A percentile compares a stretch with the other conserved stretches of the same genome.
Conservation (phyloP, 768 basidiomycete species). For the Agrocybe chaxingu region DNA sequence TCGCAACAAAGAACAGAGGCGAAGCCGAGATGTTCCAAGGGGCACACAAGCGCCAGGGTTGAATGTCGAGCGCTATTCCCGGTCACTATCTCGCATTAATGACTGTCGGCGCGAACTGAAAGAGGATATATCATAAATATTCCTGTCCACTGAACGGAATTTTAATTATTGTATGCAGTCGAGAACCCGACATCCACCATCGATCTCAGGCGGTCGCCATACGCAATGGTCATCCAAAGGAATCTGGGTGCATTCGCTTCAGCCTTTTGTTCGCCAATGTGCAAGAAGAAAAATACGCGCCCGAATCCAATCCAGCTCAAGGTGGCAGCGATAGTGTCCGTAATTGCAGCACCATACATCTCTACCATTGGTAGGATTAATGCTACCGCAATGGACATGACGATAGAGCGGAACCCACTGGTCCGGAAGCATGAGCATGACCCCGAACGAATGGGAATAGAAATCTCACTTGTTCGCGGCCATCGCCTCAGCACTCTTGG, state of each 20-base stretch:
- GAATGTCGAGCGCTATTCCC: too few relatives aligned
- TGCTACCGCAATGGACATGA: slow-evolving; percentile 37
- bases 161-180: slow-evolving; percentile 29
- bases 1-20: too few relatives aligned
- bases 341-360: slow-evolving; percentile 44
- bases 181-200: slow-evolving; percentile 59
- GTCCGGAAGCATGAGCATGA: background rate
- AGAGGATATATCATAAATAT: too few relatives aligned
- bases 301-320: slow-evolving; percentile 46
- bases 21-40: too few relatives aligned
- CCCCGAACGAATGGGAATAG: background rate
- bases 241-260: slow-evolving; percentile 32
- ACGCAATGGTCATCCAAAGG: slow-evolving; percentile 46
- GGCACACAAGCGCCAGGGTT: too few relatives aligned
- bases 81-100: too few relatives aligned
- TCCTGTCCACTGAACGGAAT: too few relatives aligned
- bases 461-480: slow-evolving; percentile 44
- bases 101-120: too few relatives aligned
- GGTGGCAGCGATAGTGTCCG: slow-evolving; percentile 42
- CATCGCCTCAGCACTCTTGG: slow-evolving; percentile 54
- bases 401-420: slow-evolving; percentile 43
- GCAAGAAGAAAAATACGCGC: slow-evolving; percentile 33
- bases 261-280: background rate
- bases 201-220: slow-evolving; percentile 53
- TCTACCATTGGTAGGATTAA: slow-evolving; percentile 52